Base-by-base conservation (phyloP, 2,329 filamentous ascomycete species). In the Fusarium sp. region DNA sequence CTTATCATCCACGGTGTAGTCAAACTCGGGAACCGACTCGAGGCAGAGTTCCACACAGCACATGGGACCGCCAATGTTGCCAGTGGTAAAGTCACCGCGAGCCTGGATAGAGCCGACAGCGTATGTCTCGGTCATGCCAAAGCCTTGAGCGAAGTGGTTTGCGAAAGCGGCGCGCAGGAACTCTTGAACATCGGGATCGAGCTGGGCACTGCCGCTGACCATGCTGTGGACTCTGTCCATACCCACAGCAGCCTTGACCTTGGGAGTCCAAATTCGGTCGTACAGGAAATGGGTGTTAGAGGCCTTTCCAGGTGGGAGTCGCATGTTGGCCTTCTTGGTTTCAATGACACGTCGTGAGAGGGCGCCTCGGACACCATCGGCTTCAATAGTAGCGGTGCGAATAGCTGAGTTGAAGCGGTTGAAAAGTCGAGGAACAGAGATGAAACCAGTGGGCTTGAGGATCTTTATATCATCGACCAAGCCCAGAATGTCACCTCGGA, bases 101-200 rank as follows among this genome's bases (percentile, higher is more conserved):
- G 88, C 77, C 83, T 98, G 96, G 38, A 89, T 88, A 15, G 91
- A 86, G 26, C 88, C 90, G 33, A 92, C 88, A 45, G 95, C 94
- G 77, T 97, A 98, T 2, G 94, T 93, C 83, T 99, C 96, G 2
- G 96, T 99, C 80, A 99, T 86, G 52, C 96, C 96, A 80, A 95
- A 99, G 33, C 95, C 96, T 82, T 98, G 95, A 35, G 89, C 81
- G 77, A 98, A 92, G 77, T 90, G 86, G 81, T 91, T 93, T 65
- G 88, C 92, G 70, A 97, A 93, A 33, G 93, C 92, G 41, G 95
- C 90, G 46, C 94, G 92, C 52, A 98, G 88, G 84, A 98, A 98
- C 77, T 93, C 88, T 71, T 98, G 95, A 37, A 98, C 89, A 30
- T 90, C 89, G 1, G 94, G 94, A 75, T 98, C 95, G 44, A 99